Evolutionary conservation across 2,329 filamentous ascomycete species (phyloP).

Genomic region (Hypoxylon sp.): DNA sequence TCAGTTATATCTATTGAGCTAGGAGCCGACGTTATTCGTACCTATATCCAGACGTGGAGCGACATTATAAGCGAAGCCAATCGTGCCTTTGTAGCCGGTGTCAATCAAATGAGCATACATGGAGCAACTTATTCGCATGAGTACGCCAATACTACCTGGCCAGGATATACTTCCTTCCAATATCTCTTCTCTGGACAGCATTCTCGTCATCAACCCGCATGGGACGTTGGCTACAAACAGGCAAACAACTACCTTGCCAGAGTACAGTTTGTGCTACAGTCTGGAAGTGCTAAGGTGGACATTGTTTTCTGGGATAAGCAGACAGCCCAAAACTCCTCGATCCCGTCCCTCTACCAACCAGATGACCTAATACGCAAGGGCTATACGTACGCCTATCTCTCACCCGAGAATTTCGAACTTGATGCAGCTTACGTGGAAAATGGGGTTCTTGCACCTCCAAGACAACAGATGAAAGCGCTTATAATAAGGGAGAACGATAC

Average conservation of each 20-base stretch:
- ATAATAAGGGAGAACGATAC: neutral
- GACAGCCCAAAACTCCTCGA: neutral
- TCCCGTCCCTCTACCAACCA: neutral
- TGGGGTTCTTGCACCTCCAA: neutral
- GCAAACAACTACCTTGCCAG: neutral
- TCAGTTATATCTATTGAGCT: neutral
- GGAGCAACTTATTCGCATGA: neutral
- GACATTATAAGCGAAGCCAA: neutral
- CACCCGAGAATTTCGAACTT: neutral
- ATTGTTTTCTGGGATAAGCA: slow-evolving; percentile 3
- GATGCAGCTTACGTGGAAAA: neutral
- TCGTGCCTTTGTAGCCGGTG: neutral
- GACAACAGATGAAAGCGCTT: neutral
- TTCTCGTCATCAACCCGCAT: neutral
- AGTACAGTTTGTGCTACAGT: neutral
- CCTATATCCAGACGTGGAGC: neutral
- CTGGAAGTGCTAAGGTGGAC: neutral
- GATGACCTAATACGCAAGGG: neutral
- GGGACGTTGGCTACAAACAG: neutral
- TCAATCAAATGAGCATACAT: neutral
- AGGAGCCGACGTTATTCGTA: neutral
- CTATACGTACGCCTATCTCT: slow-evolving; percentile 2
- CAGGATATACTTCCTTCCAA: neutral
- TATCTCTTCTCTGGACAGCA: slow-evolving; percentile 2
- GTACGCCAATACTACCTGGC: slow-evolving; percentile 1